Percentiles rank a stretch among this genome's conserved stretches.
Evolutionary conservation across 345 rosid species (phyloP).

Genomic region (Tarenaya hassleriana): DNA sequence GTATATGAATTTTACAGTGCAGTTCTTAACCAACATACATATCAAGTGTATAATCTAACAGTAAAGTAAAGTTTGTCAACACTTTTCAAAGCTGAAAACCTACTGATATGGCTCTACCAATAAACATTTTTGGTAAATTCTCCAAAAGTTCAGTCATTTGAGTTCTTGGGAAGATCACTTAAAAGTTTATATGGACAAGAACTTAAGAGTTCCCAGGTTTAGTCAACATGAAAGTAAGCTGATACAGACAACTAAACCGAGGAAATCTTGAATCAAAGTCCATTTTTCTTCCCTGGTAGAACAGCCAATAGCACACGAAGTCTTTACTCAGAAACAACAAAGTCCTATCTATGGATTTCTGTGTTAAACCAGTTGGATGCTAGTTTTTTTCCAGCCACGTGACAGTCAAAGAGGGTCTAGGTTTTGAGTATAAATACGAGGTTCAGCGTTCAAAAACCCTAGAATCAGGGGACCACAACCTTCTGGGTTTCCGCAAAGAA

Average conservation of each 20-base stretch:
- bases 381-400: constrained; percentile 21
- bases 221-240: constrained; percentile 12
- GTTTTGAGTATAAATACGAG: constrained; percentile 26
- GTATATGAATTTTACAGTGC: constrained; percentile 10
- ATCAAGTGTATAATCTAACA: too few species aligned
- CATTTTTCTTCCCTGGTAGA: constrained; percentile 9
- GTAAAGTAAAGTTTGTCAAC: too few species aligned
- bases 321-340: too few species aligned
- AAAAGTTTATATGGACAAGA: constrained; percentile 7
- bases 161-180: neutral
- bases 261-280: constrained; percentile 15
- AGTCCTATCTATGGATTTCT: neutral
- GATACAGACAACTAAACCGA: neutral
- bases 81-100: too few species aligned
- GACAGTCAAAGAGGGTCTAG: constrained; percentile 29
- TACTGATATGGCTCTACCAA: neutral
- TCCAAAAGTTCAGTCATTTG: neutral
- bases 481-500: constrained; percentile 42
- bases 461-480: constrained; percentile 59
- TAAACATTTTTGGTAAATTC: constrained; percentile 14
- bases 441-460: constrained; percentile 42
- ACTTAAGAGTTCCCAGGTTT: constrained; percentile 16
- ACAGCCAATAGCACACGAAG: constrained; percentile 4
- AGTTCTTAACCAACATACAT: neutral
- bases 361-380: neutral